Percentiles rank a stretch among this genome's conserved stretches.
Evolutionary conservation across 169 alveolate genomes (phyloP).

Genomic region (Babesia gibsoni): DNA sequence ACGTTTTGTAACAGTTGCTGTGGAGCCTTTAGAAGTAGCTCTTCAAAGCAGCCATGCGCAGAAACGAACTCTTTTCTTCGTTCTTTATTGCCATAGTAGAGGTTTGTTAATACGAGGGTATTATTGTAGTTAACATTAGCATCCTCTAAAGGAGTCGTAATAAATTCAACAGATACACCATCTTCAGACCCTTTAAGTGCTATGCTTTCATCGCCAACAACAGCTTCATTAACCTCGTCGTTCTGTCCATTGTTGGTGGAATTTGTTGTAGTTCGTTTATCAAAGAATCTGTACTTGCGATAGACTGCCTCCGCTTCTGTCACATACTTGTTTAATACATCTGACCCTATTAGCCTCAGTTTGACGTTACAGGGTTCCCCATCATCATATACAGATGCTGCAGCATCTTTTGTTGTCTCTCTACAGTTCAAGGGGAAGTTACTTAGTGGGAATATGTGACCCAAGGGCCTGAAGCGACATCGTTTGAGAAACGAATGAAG

Average conservation of each 20-base stretch:
- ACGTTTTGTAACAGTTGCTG: constrained; percentile 7
- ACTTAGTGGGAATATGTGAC: constrained; percentile 37
- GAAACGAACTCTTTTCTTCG: constrained; percentile 13
- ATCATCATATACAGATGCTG: background rate
- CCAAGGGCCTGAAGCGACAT: constrained; percentile 4
- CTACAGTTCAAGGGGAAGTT: constrained; percentile 49
- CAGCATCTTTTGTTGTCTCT: background rate
- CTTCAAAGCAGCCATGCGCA: constrained; percentile 4
- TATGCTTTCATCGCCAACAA: too few relatives aligned
- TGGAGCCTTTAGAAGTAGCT: background rate
- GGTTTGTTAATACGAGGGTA: constrained; percentile 31
- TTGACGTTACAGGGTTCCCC: background rate
- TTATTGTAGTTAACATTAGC: background rate
- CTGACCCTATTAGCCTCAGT: constrained; percentile 9
- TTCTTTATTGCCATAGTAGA: constrained; percentile 52
- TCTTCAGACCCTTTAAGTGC: too few relatives aligned
- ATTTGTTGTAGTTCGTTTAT: background rate
- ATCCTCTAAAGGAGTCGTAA: background rate
- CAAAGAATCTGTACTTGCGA: background rate
- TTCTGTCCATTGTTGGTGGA: background rate
- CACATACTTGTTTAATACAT: background rate
- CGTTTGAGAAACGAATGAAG: constrained; percentile 25
- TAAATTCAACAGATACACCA: background rate
- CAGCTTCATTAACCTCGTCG: too few relatives aligned
- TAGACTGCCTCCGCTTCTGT: background rate